phyloP scores from a whole-genome alignment of 2,329 filamentous ascomycete genomes.

The Colletotrichum lindemuthianum region DNA sequence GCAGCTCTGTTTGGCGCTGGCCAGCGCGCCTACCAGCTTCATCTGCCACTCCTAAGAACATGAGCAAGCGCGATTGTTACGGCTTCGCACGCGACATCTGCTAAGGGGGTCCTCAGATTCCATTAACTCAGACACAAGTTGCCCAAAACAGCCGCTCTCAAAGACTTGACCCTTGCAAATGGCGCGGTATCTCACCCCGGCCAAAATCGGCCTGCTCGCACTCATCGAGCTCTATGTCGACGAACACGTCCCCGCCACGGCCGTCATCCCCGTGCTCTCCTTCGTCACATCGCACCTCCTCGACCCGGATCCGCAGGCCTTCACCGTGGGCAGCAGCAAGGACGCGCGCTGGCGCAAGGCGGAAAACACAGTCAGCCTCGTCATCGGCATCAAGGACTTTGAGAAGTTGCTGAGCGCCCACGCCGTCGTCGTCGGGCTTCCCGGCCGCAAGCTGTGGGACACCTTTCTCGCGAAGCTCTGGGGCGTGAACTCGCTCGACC shows the following conservation, averaged over 20 bases:
- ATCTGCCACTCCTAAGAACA: slow-evolving; percentile 8
- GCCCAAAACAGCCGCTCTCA: no score
- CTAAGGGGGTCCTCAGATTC: no score
- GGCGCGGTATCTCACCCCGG: slow-evolving; percentile 87
- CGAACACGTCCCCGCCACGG: slow-evolving; percentile 72
- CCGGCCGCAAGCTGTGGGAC: slow-evolving; percentile 88
- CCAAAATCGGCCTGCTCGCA: slow-evolving; percentile 84
- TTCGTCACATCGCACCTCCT: slow-evolving; percentile 81
- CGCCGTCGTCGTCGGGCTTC: slow-evolving; percentile 65
- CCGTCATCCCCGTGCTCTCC: slow-evolving; percentile 79
- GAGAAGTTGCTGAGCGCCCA: slow-evolving; percentile 65
- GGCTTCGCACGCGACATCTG: not conserved
- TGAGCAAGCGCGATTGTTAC: slow-evolving; percentile 6
- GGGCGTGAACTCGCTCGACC: slow-evolving; percentile 84
- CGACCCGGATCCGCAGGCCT: slow-evolving; percentile 51
- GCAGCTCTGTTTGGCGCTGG: not conserved
- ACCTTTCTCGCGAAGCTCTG: slow-evolving; percentile 83
- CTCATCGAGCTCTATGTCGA: slow-evolving; percentile 85
- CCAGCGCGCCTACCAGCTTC: slow-evolving; percentile 13
- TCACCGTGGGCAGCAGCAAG: slow-evolving; percentile 39
- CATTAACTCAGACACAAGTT: no score
- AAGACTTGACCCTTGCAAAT: slow-evolving; percentile 53
- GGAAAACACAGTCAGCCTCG: slow-evolving; percentile 60
- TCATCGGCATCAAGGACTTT: slow-evolving; percentile 67
- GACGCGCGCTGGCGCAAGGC: slow-evolving; percentile 59